phyloP scores from a whole-genome alignment of 2,329 filamentous ascomycete species.

The Alternaria ethzedia region DNA sequence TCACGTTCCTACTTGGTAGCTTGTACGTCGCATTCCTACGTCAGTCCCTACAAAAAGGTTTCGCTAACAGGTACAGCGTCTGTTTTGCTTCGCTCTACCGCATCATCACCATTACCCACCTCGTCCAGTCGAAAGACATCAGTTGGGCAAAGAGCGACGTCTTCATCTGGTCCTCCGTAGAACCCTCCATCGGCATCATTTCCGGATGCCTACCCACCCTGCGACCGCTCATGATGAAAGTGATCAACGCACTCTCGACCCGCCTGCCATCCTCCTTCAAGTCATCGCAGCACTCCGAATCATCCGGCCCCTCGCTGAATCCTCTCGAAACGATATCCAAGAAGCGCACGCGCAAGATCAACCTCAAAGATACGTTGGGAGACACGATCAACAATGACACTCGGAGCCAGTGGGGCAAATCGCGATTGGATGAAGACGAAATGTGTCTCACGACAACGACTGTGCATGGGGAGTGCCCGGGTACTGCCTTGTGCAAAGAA shows the following conservation, averaged over 20 bases:
- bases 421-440: constrained; percentile 31
- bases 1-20: constrained; percentile 34
- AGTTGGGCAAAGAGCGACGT: constrained; percentile 37
- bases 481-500: neutral
- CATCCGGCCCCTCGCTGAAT: constrained; percentile 10
- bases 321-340: constrained; percentile 31
- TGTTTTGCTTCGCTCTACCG: constrained; percentile 37
- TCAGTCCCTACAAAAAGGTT: too few species aligned
- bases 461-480: constrained; percentile 7
- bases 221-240: constrained; percentile 23
- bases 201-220: constrained; percentile 33
- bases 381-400: constrained; percentile 6
- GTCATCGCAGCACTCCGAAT: constrained; percentile 9
- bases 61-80: constrained; percentile 6
- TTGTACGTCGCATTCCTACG: constrained; percentile 15
- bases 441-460: constrained; percentile 27
- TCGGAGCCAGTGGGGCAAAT: constrained; percentile 15
- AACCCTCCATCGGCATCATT: constrained; percentile 36
- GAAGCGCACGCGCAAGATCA: constrained; percentile 28
- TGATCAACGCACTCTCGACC: constrained; percentile 15
- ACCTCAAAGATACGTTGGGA: constrained; percentile 19
- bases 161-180: constrained; percentile 37
- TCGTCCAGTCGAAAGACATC: constrained; percentile 28
- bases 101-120: constrained; percentile 29
- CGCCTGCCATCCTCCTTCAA: constrained; percentile 16